These are phyloP conservation scores for Abortiporus biennis DNA, from an alignment of 1,284 basidiomycete genomes.

Conservation along the genomic window DNA sequence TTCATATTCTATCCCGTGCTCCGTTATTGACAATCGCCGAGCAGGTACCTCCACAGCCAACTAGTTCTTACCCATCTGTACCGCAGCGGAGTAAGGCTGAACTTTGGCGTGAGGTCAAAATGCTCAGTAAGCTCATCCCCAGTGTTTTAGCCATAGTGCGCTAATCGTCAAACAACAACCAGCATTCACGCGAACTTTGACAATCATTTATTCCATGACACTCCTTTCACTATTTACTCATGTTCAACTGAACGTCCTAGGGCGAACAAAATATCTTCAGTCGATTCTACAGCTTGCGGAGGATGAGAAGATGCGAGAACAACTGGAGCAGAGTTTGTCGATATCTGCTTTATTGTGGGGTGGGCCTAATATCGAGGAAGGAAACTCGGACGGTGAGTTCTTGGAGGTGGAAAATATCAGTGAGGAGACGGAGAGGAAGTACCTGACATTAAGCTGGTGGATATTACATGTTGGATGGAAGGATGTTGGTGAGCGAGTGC, in stretches of 20 bases:
- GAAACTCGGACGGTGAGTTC: conserved; percentile 24
- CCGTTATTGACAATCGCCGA: neutral
- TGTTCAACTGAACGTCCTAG: conserved; percentile 79
- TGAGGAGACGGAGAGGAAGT: conserved; percentile 70
- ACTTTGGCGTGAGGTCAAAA: conserved; percentile 81
- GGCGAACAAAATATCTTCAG: conserved; percentile 75
- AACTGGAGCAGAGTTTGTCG: conserved; percentile 33
- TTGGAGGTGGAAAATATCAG: conserved; percentile 28
- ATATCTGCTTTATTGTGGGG: conserved; percentile 29
- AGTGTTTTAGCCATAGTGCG: neutral
- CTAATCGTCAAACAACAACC: conserved; percentile 2
- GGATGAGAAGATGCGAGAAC: conserved; percentile 52
- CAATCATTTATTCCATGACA: conserved; percentile 76
- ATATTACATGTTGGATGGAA: conserved; percentile 87
- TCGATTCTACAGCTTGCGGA: conserved; percentile 60
- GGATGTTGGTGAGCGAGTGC: conserved; percentile 67
- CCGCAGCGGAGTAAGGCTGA: conserved; percentile 49
- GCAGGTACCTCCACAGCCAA: neutral
- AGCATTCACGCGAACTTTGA: conserved; percentile 86
- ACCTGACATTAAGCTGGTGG: conserved; percentile 88
- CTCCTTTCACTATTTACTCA: conserved; percentile 79
- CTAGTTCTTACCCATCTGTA: conserved; percentile 12
- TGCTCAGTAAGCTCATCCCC: conserved; percentile 50
- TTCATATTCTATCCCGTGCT: neutral
- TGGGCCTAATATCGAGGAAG: conserved; percentile 18